Conservation (phyloP, 331 rosid species). For the Malus hybrid region DNA sequence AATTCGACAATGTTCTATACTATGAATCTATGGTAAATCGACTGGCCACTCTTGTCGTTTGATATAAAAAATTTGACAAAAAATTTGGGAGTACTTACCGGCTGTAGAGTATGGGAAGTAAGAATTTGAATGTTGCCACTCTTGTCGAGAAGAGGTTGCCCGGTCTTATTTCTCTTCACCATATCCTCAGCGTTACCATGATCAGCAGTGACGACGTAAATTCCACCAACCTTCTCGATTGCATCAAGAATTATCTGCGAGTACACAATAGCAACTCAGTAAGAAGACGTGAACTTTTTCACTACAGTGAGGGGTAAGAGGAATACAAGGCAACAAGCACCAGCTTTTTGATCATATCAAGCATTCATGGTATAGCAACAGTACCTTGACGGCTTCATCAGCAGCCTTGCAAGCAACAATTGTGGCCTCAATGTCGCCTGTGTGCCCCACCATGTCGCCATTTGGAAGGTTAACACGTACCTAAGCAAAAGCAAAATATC, state of each 20-base stretch:
- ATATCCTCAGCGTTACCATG: conserved; percentile 99
- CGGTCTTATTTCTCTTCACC: conserved; percentile 89
- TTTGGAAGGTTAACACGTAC: conserved; percentile 94
- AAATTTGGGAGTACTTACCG: conserved; percentile 48
- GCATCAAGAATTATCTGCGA: conserved; percentile 87
- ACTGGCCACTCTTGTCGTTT: neutral
- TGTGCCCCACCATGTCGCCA: conserved; percentile 94
- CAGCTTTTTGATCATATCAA: neutral
- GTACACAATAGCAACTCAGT: neutral
- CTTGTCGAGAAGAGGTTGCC: conserved; percentile 77
- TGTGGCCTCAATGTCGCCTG: conserved; percentile 84
- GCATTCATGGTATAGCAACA: neutral
- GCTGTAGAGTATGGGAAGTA: conserved; percentile 93
- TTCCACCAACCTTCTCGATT: conserved; percentile 89
- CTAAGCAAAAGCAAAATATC: conserved; percentile 26
- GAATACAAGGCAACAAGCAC: neutral
- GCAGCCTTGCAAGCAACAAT: conserved; percentile 97
- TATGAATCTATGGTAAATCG: neutral
- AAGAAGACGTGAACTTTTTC: neutral
- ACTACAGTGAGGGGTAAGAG: neutral
- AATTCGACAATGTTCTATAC: neutral
- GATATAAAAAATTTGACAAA: neutral
- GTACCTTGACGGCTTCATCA: conserved; percentile 87
- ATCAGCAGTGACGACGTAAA: conserved; percentile 93
- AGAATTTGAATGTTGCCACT: conserved; percentile 80